phyloP scores from a whole-genome alignment of 306 rosid genomes.

The Rubus idaeus region DNA sequence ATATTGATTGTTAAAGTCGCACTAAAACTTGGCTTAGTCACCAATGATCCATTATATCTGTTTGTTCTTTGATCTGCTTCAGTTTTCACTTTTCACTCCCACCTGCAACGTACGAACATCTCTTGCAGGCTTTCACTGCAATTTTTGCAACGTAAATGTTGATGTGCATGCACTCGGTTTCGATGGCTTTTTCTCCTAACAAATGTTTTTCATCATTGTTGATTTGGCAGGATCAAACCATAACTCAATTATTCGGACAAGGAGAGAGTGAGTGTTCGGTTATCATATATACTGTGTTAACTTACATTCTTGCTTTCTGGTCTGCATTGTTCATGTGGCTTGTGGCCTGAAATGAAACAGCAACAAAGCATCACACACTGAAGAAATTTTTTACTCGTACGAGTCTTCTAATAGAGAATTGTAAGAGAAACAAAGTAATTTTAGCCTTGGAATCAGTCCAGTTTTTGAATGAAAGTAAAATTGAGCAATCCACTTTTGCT shows the following conservation, averaged over 20 bases:
- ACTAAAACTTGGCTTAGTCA: conserved; percentile 51
- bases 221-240: conserved; percentile 51
- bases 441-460: no score
- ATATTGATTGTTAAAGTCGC: conserved; percentile 59
- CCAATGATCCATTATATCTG: conserved; percentile 63
- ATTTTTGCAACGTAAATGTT: background rate
- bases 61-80: conserved; percentile 74
- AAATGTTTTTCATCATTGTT: no score
- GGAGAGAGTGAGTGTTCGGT: conserved; percentile 74
- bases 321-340: conserved; percentile 62
- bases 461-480: no score
- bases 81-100: conserved; percentile 77
- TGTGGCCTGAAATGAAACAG: background rate
- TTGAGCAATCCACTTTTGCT: no score
- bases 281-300: conserved; percentile 64
- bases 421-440: no score
- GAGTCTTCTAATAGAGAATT: no score
- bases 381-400: no score
- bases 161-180: background rate
- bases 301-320: conserved; percentile 54
- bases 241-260: conserved; percentile 65
- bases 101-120: conserved; percentile 56
- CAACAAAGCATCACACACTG: background rate
- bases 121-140: background rate
- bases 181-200: background rate